Percentiles rank a stretch among this genome's conserved stretches.
phyloP scores from a whole-genome alignment of 768 basidiomycete species.

The Kwoniella mangroviensis region DNA sequence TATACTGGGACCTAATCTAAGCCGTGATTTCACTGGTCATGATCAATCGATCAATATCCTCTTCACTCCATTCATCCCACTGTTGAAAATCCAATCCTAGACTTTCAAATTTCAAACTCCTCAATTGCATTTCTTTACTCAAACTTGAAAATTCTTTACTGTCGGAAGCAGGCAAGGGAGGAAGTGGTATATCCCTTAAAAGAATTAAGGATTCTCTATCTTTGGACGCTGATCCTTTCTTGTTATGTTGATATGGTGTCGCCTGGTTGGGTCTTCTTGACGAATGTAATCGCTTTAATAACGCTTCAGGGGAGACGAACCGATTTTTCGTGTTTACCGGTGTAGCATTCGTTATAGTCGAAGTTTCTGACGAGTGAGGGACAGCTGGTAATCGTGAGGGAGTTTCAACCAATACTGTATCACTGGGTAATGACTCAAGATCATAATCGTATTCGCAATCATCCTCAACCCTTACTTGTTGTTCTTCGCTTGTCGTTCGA shows the following conservation, averaged over 20 bases:
- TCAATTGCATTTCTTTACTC: conserved; percentile 28
- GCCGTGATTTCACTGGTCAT: background rate
- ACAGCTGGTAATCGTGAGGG: conserved; percentile 11
- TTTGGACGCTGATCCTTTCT: background rate
- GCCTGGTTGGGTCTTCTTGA: conserved; percentile 15
- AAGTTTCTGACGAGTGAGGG: background rate
- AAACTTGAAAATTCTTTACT: conserved; percentile 27
- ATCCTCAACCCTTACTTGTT: background rate
- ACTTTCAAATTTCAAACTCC: conserved; percentile 45
- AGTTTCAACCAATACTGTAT: conserved; percentile 25
- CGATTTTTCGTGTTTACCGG: background rate
- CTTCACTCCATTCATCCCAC: conserved; percentile 17
- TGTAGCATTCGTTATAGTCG: background rate
- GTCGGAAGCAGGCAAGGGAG: conserved; percentile 10
- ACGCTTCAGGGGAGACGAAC: conserved; percentile 20
- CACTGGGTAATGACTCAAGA: conserved; percentile 22
- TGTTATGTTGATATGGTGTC: conserved; percentile 7
- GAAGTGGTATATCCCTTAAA: conserved; percentile 7
- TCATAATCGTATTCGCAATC: conserved; percentile 1
- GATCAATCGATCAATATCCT: background rate
- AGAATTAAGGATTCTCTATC: conserved; percentile 1
- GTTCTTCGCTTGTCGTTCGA: background rate
- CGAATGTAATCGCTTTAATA: conserved; percentile 14
- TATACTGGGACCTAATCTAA: background rate
- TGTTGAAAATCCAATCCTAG: conserved; percentile 38